These are phyloP conservation scores for Nigrospora osmanthi DNA, from an alignment of 2,329 filamentous ascomycete genomes.

Conservation along the genomic window DNA sequence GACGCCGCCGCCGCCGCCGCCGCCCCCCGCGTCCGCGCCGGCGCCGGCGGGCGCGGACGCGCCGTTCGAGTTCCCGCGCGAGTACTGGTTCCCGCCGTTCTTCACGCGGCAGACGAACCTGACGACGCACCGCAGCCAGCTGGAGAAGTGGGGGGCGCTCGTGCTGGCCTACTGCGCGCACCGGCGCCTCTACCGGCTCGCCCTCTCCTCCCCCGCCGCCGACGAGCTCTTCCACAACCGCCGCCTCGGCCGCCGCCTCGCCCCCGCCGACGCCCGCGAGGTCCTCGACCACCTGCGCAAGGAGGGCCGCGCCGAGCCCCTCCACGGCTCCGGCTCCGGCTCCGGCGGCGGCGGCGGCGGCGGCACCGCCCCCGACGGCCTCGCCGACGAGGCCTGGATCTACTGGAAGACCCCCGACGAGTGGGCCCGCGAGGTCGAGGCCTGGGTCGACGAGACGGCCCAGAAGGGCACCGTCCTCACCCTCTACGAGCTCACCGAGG, in stretches of 20 bases:
- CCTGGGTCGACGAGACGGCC: constrained; percentile 79
- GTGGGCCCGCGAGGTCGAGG: constrained; percentile 74
- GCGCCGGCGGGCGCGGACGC: neutral
- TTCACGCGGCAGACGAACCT: constrained; percentile 74
- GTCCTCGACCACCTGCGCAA: constrained; percentile 51
- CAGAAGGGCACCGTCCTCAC: constrained; percentile 87
- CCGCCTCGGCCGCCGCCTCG: constrained; percentile 41
- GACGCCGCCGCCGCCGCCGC: neutral
- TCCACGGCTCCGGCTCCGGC: constrained; percentile 20
- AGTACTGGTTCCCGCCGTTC: constrained; percentile 76
- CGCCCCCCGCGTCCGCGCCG: neutral
- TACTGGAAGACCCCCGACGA: constrained; percentile 86
- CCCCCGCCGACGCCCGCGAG: constrained; percentile 43
- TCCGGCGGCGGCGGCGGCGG: too few species aligned
- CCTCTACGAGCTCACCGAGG: constrained; percentile 82
- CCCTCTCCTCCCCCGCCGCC: constrained; percentile 39
- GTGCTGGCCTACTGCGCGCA: constrained; percentile 78
- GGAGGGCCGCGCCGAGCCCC: constrained; percentile 60
- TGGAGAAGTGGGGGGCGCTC: constrained; percentile 78
- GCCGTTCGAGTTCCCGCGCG: constrained; percentile 48
- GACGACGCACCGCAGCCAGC: constrained; percentile 65
- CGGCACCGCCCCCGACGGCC: too few species aligned
- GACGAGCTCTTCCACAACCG: constrained; percentile 51
- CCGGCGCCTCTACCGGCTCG: constrained; percentile 69
- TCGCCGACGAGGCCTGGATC: constrained; percentile 56